Percentiles rank a stretch among this genome's conserved stretches.
phyloP scores from a whole-genome alignment of 1,284 basidiomycete genomes.

The Boletus austroedulis region DNA sequence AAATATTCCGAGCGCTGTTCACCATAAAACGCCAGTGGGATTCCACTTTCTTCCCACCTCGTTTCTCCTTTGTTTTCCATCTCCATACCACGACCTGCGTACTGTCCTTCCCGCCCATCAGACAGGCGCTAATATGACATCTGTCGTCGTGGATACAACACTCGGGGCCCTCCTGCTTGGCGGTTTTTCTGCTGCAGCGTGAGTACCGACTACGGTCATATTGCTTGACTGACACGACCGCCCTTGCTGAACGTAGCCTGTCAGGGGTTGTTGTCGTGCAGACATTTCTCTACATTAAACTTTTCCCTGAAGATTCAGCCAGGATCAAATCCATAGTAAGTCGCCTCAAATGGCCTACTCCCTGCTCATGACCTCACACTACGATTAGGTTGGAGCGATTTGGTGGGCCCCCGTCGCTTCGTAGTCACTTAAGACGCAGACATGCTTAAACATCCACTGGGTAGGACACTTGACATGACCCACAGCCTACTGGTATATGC shows the following conservation, averaged over 20 bases:
- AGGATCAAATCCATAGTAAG: constrained; percentile 40
- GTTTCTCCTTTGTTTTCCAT: background rate
- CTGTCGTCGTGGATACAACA: constrained; percentile 24
- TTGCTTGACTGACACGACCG: background rate
- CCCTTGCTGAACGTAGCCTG: constrained; percentile 32
- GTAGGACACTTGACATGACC: constrained; percentile 26
- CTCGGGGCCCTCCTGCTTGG: constrained; percentile 46
- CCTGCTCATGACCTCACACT: background rate
- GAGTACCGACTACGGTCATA: background rate
- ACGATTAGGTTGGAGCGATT: constrained; percentile 26
- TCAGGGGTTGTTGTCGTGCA: constrained; percentile 46
- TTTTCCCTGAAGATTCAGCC: constrained; percentile 39
- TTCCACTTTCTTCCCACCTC: background rate
- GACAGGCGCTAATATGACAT: constrained; percentile 4
- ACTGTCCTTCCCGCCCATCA: background rate
- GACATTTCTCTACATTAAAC: constrained; percentile 42
- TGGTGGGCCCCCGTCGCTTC: constrained; percentile 18
- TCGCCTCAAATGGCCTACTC: constrained; percentile 5
- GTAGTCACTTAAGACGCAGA: background rate
- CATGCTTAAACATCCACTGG: constrained; percentile 2
- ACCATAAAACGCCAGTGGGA: background rate
- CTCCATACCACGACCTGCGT: background rate
- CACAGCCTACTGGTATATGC: constrained; percentile 31
- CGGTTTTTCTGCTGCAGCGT: constrained; percentile 42
- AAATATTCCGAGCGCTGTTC: background rate